Conservation (phyloP, 148 eudicot genomes). For the Vaccinium myrtillus region DNA sequence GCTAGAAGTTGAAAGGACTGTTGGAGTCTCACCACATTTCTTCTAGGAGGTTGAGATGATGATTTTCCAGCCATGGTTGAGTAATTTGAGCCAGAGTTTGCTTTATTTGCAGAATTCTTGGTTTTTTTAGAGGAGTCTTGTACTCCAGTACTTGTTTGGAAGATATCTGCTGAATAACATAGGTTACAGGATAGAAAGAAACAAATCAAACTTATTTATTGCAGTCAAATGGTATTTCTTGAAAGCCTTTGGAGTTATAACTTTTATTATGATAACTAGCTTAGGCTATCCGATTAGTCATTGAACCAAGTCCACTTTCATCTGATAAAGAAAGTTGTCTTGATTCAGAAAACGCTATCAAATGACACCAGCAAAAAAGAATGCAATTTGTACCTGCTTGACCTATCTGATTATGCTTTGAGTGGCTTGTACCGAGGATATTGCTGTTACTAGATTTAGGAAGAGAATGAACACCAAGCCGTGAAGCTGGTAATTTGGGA, state of each 20-base stretch:
- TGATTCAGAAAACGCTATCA: slow-evolving; percentile 4
- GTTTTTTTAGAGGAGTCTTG: slow-evolving; percentile 33
- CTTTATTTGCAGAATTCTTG: slow-evolving; percentile 29
- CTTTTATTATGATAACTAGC: neutral
- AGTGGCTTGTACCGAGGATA: slow-evolving; percentile 31
- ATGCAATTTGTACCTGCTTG: slow-evolving; percentile 45
- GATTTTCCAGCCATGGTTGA: slow-evolving; percentile 34
- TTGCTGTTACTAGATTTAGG: slow-evolving; percentile 27
- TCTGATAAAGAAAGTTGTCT: neutral
- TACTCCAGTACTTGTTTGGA: slow-evolving; percentile 35
- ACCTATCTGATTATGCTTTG: slow-evolving; percentile 39
- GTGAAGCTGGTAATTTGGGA: slow-evolving; percentile 50
- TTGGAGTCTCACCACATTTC: slow-evolving; percentile 45
- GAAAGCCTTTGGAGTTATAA: neutral
- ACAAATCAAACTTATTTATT: neutral
- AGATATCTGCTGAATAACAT: slow-evolving; percentile 31
- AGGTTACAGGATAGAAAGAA: neutral
- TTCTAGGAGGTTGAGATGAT: slow-evolving; percentile 30
- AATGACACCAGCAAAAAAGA: neutral
- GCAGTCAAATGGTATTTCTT: neutral
- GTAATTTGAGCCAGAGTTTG: slow-evolving; percentile 32
- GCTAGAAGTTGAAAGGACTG: neutral
- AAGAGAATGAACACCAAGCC: slow-evolving; percentile 37
- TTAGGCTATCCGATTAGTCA: neutral
- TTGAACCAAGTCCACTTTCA: neutral